Evolutionary conservation across 106 monocot species (phyloP).

Genomic region (Acanthochlamys bracteata): DNA sequence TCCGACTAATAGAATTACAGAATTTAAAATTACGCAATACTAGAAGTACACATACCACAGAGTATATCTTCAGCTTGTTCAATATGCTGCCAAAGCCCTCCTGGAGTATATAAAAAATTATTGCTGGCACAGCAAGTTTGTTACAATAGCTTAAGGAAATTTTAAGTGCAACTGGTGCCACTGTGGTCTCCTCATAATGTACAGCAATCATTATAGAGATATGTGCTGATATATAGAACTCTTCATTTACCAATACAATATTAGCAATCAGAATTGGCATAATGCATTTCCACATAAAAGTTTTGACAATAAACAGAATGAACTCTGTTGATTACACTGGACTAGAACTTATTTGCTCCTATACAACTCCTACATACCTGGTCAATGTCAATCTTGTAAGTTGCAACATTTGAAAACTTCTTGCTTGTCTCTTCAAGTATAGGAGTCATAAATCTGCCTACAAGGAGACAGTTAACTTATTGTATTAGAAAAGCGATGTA

Average conservation of each 20-base stretch:
- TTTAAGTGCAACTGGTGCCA: too few species aligned
- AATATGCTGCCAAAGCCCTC: conserved; percentile 40
- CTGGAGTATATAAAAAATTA: conserved; percentile 11
- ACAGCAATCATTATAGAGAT: too few species aligned
- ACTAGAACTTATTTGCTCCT: background rate
- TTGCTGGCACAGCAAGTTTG: background rate
- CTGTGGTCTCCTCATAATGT: too few species aligned
- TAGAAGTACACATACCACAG: conserved; percentile 30
- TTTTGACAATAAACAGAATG: background rate
- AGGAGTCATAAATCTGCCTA: conserved; percentile 53
- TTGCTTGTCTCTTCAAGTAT: conserved; percentile 48
- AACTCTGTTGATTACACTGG: background rate
- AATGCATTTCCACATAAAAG: background rate
- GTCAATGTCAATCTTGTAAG: conserved; percentile 74
- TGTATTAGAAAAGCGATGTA: background rate
- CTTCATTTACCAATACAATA: too few species aligned
- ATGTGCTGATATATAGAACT: too few species aligned
- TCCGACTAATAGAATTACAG: background rate
- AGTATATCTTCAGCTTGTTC: conserved; percentile 27
- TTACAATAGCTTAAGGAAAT: too few species aligned
- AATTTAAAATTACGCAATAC: background rate
- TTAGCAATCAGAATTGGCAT: too few species aligned
- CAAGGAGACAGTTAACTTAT: background rate
- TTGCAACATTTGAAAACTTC: conserved; percentile 46
- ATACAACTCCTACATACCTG: conserved; percentile 21